phyloP scores from a whole-genome alignment of 768 basidiomycete species.

The Pulveroboletus sp. region DNA sequence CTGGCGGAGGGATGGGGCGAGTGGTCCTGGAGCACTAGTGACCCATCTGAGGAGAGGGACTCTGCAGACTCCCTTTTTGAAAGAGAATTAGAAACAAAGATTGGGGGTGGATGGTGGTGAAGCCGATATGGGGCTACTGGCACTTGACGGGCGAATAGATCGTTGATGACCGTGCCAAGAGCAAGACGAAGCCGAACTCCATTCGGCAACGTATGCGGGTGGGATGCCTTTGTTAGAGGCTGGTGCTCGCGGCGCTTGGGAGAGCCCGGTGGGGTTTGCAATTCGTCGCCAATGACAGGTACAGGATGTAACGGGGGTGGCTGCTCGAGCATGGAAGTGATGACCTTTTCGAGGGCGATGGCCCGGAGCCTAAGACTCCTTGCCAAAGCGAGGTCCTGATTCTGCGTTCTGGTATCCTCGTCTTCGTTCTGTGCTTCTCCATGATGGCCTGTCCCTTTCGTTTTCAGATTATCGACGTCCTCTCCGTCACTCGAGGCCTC shows the following conservation, averaged over 20 bases:
- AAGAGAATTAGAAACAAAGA: constrained; percentile 26
- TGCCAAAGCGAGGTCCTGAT: constrained; percentile 63
- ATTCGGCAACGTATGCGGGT: constrained; percentile 71
- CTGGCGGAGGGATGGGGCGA: constrained; percentile 26
- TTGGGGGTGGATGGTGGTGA: constrained; percentile 35
- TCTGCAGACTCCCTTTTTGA: constrained; percentile 26
- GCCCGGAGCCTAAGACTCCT: constrained; percentile 66
- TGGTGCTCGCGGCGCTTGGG: constrained; percentile 37
- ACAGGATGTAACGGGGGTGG: constrained; percentile 63
- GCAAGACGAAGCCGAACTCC: constrained; percentile 78
- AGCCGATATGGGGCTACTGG: constrained; percentile 39
- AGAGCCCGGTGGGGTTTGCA: constrained; percentile 50
- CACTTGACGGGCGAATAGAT: constrained; percentile 72
- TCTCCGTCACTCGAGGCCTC: constrained; percentile 67
- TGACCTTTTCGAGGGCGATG: constrained; percentile 80
- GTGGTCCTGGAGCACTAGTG: constrained; percentile 20
- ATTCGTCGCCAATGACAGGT: constrained; percentile 46
- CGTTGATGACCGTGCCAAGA: constrained; percentile 75
- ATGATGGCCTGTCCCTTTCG: constrained; percentile 52
- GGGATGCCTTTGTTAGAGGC: constrained; percentile 29
- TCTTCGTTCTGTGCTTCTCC: constrained; percentile 50
- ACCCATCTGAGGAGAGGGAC: constrained; percentile 18
- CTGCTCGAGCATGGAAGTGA: constrained; percentile 77
- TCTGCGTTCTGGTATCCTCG: constrained; percentile 54
- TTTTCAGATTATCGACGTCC: constrained; percentile 39